Percentiles rank a stretch among this genome's conserved stretches.
Conservation (phyloP, 352 stramenopile genomes). For the Globisporangium solare region DNA sequence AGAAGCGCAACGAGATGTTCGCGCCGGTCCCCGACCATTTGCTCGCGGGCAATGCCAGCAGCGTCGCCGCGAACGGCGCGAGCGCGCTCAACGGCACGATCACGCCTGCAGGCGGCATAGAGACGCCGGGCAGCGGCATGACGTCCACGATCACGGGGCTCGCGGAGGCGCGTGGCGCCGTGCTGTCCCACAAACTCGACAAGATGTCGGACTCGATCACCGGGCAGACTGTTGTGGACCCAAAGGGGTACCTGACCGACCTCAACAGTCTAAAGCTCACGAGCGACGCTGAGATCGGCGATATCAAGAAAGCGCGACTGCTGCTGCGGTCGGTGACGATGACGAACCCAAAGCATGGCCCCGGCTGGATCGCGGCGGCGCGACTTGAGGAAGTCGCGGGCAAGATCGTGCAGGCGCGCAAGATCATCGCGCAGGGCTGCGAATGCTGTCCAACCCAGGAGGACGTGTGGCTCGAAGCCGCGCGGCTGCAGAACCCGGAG, state of each 20-base stretch:
- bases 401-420: conserved; percentile 94
- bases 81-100: conserved; percentile 41
- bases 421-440: conserved; percentile 97
- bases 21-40: conserved; percentile 94
- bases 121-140: conserved; percentile 56
- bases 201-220: conserved; percentile 96
- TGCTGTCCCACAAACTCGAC: conserved; percentile 95
- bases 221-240: conserved; percentile 97
- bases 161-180: conserved; percentile 88
- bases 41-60: conserved; percentile 55
- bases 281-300: conserved; percentile 93
- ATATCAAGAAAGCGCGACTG: conserved; percentile 98
- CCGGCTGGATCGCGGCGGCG: conserved; percentile 98
- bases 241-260: conserved; percentile 97
- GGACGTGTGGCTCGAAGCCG: conserved; percentile 98
- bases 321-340: conserved; percentile 95
- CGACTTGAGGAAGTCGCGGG: conserved; percentile 96
- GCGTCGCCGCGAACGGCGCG: conserved; percentile 11
- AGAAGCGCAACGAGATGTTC: conserved; percentile 92
- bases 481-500: conserved; percentile 92
- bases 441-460: conserved; percentile 95
- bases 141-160: conserved; percentile 83
- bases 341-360: conserved; percentile 98
- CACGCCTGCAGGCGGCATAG: conserved; percentile 40
- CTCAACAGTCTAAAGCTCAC: conserved; percentile 94